phyloP scores from a whole-genome alignment of 116 monocot genomes.

The Phalaenopsis hybrid region DNA sequence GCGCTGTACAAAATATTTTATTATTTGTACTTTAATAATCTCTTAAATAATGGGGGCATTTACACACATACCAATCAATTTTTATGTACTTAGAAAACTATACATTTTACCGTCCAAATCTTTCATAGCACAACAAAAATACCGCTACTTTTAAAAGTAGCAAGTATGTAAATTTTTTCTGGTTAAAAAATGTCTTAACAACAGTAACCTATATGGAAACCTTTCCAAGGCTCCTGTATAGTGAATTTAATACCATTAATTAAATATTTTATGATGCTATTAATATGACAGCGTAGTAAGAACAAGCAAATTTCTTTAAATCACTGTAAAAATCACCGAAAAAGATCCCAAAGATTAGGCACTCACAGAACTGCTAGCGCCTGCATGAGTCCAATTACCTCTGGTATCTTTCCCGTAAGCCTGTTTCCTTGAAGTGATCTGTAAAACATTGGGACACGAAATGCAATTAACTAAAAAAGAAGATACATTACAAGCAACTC shows the following conservation, averaged over 20 bases:
- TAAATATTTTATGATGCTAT: not conserved
- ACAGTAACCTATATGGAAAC: not conserved
- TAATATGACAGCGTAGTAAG: not conserved
- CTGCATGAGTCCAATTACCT: conserved; percentile 98
- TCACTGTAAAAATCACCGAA: not conserved
- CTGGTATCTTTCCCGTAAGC: conserved; percentile 90
- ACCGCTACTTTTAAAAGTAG: too few relatives aligned
- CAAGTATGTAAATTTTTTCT: not conserved
- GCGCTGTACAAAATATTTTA: too few relatives aligned
- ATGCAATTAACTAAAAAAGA: not conserved
- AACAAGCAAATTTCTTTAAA: not conserved
- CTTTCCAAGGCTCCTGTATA: not conserved
- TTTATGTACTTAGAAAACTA: too few relatives aligned
- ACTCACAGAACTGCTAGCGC: conserved; percentile 90
- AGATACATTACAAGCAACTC: not conserved
- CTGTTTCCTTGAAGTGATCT: conserved; percentile 94
- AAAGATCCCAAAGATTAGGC: not conserved
- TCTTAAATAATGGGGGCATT: too few relatives aligned
- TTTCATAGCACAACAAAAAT: too few relatives aligned
- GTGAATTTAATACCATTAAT: not conserved
- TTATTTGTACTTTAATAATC: too few relatives aligned
- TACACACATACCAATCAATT: too few relatives aligned
- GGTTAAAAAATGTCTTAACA: not conserved
- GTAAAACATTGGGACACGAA: not conserved
- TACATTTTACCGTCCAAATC: too few relatives aligned